Evolutionary conservation across 1,284 basidiomycete genomes (phyloP), one percentile per base, ranked within the genome.

Genomic region (Termitomyces sp.): DNA sequence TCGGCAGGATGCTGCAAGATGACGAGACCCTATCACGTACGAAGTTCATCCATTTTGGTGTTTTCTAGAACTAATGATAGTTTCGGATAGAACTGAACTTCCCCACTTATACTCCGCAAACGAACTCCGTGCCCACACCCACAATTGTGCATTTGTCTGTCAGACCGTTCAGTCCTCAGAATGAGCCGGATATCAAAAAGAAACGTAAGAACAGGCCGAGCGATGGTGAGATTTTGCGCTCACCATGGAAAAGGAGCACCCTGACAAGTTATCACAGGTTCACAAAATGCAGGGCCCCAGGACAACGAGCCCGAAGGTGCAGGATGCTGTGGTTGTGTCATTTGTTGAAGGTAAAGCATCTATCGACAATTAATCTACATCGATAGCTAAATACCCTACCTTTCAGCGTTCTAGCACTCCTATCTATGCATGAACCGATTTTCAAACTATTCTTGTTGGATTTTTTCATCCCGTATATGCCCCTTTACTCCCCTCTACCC

Each of bases 141-240:
- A 92, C 88, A 0, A 89, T 93, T 47, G 84, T 93, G 24, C 91
- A 93, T 65, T 77, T 93, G 33, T 90, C 88, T 17, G 82, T 93
- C 54, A 79, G 91, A 43, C 81, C 88, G 0, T 82, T 81, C 55
- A 77, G 78, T 3, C 77, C 78, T 3, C 71, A 78, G 1, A 68
- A 75, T 9, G 81, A 82, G 26, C 80, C 79, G 33, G 77, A 78
- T 6, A 67, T 75, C 49, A 79, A 84, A 67, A 88, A 87, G 73
- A 79, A 75, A 58, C 74, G 75, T 54, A 58, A 46, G 52, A 67
- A 63, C 55, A 62, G 66, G 52, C 59, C 59, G 7, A 56, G 42
- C 10, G 67, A 70, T 56, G 64, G 70, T 69, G 34, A 60, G 66
- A 38, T 24, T 30, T 21, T 33, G 8, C 40, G 19, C 19, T 4